Base-by-base conservation (phyloP, 495 filamentous ascomycete genomes). In the Daldinia childiae region DNA sequence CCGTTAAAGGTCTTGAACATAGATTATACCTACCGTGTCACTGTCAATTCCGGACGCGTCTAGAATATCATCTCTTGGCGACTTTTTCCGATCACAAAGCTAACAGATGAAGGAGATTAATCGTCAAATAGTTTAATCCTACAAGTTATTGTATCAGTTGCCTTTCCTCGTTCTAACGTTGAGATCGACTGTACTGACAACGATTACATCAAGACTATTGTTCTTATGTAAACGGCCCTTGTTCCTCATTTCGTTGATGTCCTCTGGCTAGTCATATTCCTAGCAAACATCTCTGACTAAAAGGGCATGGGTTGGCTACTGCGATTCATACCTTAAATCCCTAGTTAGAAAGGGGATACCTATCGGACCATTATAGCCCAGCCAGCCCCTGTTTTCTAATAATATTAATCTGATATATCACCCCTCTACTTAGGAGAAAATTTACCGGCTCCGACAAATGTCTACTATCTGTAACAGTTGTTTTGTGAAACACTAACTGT, bases 361-460 rank as follows among this genome's bases (percentile, higher is more conserved):
- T 11, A 14, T 54, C 50, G 2, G 5, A 30, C 24, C 50, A 24
- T 24, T 45, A 24, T 12, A 21, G 11, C 19, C 39, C n/a, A 51
- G 9, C 9, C 9, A 26, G 45, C 43, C 59, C 59, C 59, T 43
- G 43, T 36, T 38, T 48, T 30, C 7, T 41, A 54, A 41, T 63
- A 54, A 63, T 39, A 36, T 24, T 11, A 27, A 26, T 30, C 15
- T 6, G 15, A 51, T 51, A 21, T 12, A 8, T 27, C 7, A 19
- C 19, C 19, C 5, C 45, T 51, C n/a, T 21, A 19, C 8, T 1
- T 14, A 14, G 12, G 12, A 41, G 39, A 17, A 15, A 17, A 41
- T 41, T 17, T 41, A 41, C 5, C n/a, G 6, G 6, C n/a, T 17
- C 39, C 39, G 39, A 41, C 0, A 41, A 41, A 9, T 3, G 3